Base-by-base conservation (phyloP, 129 eudicot species). In the Chrysanthemum makinoi region DNA sequence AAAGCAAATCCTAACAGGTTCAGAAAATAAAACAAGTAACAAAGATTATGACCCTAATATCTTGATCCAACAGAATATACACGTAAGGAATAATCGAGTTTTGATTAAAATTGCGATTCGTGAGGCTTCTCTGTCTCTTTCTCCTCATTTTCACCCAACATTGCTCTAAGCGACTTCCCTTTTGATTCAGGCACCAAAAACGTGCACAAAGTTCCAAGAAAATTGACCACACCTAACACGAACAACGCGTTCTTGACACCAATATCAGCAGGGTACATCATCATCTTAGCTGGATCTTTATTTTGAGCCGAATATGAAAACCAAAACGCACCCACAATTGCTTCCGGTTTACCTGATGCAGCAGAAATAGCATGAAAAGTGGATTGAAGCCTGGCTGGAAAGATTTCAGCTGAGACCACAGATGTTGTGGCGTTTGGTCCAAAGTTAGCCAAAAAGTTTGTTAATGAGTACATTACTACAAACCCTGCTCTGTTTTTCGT, bases 381-480 rank as follows among this genome's bases (percentile, higher is more conserved):
- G 4, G 89, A 82, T 26, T 82, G 73, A 61, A 82, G 51, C 46
- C 89, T 69, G 0, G 86, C 84, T 3, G 89, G 89, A 26, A 85
- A 85, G 11, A 85, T 85, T 82, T 85, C 86, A 3, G 86, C 89
- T 0, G 86, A 86, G 69, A 76, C 82, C 3, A 84, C 84, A 65
- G 81, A 84, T 10, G 89, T 84, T 10, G 89, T 84, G 6, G 86
- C 81, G 18, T 85, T 85, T 0, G 89, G 89, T 7, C 89, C 86
- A 17, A 85, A 85, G 19, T 85, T 81, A 16, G 89, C 82, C 52
- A 85, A 85, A 48, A 85, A 85, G 84, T 81, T 81, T 2, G 89
- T 85, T 49, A 82, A 47, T 15, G 84, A 83, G 62, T 85, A 85
- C 75, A 85, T 62, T 8, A 82, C 77, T 56, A 85, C 84, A 20